Evolutionary conservation across 2,329 filamentous ascomycete species (phyloP).

Genomic region (Helminthosporium solani): DNA sequence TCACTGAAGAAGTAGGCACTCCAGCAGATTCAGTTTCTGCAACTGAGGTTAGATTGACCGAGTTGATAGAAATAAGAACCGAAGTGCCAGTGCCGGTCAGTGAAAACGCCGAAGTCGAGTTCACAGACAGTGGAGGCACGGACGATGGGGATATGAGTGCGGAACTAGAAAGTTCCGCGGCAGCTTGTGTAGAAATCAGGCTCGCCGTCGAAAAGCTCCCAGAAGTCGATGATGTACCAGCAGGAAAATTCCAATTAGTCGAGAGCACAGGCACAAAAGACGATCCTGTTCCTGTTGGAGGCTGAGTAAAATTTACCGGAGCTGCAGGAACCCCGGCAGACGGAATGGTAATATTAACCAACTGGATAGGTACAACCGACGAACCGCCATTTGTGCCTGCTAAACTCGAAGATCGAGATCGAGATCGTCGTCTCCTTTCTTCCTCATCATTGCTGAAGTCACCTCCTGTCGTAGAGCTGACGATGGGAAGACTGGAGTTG

Average conservation of each 20-base stretch:
- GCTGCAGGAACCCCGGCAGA: background rate
- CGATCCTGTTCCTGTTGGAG: constrained; percentile 3
- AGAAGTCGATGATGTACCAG: background rate
- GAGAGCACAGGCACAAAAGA: background rate
- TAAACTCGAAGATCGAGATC: constrained; percentile 2
- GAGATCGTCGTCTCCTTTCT: constrained; percentile 2
- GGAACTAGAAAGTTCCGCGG: background rate
- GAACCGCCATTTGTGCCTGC: background rate
- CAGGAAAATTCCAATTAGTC: background rate
- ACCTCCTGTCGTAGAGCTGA: background rate
- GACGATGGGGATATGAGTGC: background rate
- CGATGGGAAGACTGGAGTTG: constrained; percentile 4
- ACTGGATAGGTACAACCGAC: background rate
- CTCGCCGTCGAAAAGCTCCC: background rate
- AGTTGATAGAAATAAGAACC: too few relatives aligned
- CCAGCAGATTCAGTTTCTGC: constrained; percentile 3
- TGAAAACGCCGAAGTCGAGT: background rate
- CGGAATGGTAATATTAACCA: constrained; percentile 3
- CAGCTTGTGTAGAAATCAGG: background rate
- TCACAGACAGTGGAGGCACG: constrained; percentile 1
- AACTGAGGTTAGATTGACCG: too few relatives aligned
- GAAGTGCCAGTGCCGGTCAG: too few relatives aligned
- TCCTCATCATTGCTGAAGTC: constrained; percentile 1
- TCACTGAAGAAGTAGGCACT: constrained; percentile 3
- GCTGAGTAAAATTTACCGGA: background rate